Evolutionary conservation across 1,284 basidiomycete genomes (phyloP), one percentile per base, ranked within the genome.

Genomic region (Tylopilus sp.): DNA sequence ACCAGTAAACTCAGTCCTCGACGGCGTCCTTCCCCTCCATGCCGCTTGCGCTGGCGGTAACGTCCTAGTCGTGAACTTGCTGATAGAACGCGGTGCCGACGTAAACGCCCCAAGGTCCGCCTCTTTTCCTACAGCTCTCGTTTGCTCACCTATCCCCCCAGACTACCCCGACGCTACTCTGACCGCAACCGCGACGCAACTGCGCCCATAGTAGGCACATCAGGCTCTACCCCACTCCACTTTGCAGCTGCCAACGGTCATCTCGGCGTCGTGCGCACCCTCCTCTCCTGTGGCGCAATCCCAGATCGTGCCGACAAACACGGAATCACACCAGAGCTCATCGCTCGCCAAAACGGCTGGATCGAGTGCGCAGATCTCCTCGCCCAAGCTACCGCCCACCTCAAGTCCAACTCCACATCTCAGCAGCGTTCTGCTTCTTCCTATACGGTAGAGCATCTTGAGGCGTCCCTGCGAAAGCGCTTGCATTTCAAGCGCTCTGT

Each of bases 241-340:
- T 97, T 96, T 65, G 93, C 93, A 6, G 86, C 92, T 25, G 92
- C 93, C 19, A 93, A 95, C 56, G 92, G 92, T 4, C 90, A 97
- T 68, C 79, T 79, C 28, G 68, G 75, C 16, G 81, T 92, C 57
- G 80, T 92, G 36, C 78, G 76, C 52, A 81, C 87, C 26, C 81
- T 97, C 36, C 81, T 97, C 26, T 77, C 83, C 10, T 82, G 82
- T 56, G 92, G 92, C 31, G 93, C 93, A 5, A 77, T 82, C 50
- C 81, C 90, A 19, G 76, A 85, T 64, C 81, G 82, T 48, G 67
- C 82, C 16, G 93, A 97, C 71, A 96, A 96, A 68, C 84, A 92
- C 67, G 91, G 89, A 7, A 72, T 90, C 55, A 92, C 89, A 0
- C 86, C 93, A 36, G 83, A 86, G 57, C 74, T 74, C 59, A 73